Percentiles rank a stretch among this genome's conserved stretches.
Evolutionary conservation across 148 eudicot genomes (phyloP).

Genomic region (Rhododendron kiyosumense): DNA sequence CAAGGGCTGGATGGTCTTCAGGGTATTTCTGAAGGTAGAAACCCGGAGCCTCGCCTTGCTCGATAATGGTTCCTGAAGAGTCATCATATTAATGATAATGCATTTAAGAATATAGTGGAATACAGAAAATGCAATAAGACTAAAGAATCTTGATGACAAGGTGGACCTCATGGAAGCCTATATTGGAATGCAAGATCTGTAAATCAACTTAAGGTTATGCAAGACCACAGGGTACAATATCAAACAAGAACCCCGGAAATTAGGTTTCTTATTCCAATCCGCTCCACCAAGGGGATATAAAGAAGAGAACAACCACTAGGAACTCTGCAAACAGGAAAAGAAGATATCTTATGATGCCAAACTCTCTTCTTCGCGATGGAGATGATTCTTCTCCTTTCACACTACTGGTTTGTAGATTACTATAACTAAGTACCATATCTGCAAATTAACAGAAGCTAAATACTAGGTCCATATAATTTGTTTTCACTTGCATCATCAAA

Average conservation of each 20-base stretch:
- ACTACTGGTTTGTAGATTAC: neutral
- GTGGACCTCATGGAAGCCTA: neutral
- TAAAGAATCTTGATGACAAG: neutral
- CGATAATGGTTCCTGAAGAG: constrained; percentile 71
- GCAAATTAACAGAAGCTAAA: neutral
- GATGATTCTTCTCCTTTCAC: constrained; percentile 1
- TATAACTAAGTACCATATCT: neutral
- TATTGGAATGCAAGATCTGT: neutral
- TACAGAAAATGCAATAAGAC: neutral
- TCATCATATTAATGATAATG: neutral
- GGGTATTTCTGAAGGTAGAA: constrained; percentile 74
- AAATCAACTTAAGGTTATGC: neutral
- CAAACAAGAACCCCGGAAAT: neutral
- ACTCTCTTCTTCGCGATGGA: neutral
- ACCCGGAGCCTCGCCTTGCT: constrained; percentile 88
- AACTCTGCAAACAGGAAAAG: neutral
- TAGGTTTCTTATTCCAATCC: neutral
- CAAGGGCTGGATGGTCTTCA: constrained; percentile 82
- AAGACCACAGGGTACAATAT: neutral
- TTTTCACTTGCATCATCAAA: neutral
- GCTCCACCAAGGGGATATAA: neutral
- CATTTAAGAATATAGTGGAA: neutral
- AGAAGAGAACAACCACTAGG: neutral
- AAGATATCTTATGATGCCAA: neutral
- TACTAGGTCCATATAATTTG: neutral